A percentile compares a stretch with the other conserved stretches of the same genome.
Conservation (phyloP, 768 basidiomycete species). For the Xerocomellus dryophilus region DNA sequence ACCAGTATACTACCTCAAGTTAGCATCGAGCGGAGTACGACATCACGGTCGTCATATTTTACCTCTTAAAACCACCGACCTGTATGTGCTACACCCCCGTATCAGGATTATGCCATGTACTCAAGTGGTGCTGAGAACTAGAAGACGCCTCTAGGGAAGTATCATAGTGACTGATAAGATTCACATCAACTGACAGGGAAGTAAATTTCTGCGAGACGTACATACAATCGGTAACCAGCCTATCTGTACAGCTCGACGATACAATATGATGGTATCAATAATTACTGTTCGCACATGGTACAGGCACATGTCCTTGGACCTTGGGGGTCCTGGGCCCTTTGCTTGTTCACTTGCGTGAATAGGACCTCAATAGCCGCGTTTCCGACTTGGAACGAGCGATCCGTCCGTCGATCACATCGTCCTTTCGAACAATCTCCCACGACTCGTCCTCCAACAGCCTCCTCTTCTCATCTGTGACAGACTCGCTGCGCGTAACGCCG, state of each 20-base stretch:
- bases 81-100: no score
- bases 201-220: neutral
- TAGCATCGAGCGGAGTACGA: no score
- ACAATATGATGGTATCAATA: neutral
- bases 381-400: constrained; percentile 28
- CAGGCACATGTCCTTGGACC: neutral
- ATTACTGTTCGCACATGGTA: neutral
- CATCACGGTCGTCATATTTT: no score
- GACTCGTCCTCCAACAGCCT: constrained; percentile 18
- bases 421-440: constrained; percentile 17
- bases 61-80: no score
- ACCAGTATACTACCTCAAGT: no score
- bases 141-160: no score
- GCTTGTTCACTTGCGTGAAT: constrained; percentile 13
- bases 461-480: constrained; percentile 19
- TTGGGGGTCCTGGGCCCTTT: no score
- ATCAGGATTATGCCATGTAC: no score
- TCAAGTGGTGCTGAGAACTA: no score
- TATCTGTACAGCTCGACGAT: constrained; percentile 9
- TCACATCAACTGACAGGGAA: neutral
- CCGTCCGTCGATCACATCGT: constrained; percentile 3
- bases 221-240: neutral
- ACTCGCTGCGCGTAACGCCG: constrained; percentile 9
- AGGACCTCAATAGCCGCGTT: constrained; percentile 19
- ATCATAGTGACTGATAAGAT: no score